Evolutionary conservation across 352 stramenopile species (phyloP).

Genomic region (Globisporangium solare): DNA sequence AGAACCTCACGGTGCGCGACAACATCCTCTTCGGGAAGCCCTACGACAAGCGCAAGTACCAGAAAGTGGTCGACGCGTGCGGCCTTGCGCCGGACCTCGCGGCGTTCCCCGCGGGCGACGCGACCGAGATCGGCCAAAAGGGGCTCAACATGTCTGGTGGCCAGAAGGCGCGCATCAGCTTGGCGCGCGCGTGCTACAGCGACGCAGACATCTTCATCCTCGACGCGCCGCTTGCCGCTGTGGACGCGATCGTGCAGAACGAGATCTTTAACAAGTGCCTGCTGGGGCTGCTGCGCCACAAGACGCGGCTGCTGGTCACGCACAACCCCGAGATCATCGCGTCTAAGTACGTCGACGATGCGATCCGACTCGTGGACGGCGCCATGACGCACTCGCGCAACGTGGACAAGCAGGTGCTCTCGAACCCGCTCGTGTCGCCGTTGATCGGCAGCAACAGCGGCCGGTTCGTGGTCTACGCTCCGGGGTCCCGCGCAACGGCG

Average conservation of each 20-base stretch:
- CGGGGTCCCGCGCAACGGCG: conserved; percentile 3
- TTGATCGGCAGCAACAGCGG: conserved; percentile 21
- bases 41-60: conserved; percentile 69
- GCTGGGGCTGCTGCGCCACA: conserved; percentile 49
- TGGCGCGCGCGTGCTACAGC: conserved; percentile 86
- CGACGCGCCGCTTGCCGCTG: conserved; percentile 47
- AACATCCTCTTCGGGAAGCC: conserved; percentile 94
- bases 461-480: conserved; percentile 4
- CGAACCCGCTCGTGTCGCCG: conserved; percentile 27
- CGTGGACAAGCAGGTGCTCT: conserved; percentile 26
- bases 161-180: conserved; percentile 66
- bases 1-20: conserved; percentile 69
- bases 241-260: conserved; percentile 62
- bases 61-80: conserved; percentile 73
- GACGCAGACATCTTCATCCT: conserved; percentile 70
- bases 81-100: conserved; percentile 73
- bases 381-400: conserved; percentile 43
- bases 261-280: conserved; percentile 85
- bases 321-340: conserved; percentile 62
- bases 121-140: conserved; percentile 68
- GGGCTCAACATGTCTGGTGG: conserved; percentile 59
- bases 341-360: conserved; percentile 55
- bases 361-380: conserved; percentile 48
- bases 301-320: conserved; percentile 67
- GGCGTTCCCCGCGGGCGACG: conserved; percentile 75